Conservation (phyloP, 1,284 basidiomycete species). For the Salmacisia buchloeana region DNA sequence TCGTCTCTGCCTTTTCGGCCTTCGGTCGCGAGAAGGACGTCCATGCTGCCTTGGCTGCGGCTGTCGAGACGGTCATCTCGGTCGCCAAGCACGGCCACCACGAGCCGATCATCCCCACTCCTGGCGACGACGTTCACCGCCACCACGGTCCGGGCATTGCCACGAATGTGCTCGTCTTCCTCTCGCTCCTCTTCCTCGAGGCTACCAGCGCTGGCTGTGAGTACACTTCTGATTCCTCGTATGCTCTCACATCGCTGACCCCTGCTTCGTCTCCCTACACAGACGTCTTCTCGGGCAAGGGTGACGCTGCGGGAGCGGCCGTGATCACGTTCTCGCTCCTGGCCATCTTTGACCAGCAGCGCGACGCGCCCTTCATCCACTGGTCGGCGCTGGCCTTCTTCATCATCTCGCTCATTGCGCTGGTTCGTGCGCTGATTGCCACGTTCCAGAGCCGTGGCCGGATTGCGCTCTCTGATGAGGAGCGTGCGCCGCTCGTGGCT, state of each 20-base stretch:
- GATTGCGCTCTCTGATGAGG: conserved; percentile 63
- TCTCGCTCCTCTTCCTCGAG: conserved; percentile 87
- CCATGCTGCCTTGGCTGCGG: conserved; percentile 36
- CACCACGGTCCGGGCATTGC: conserved; percentile 69
- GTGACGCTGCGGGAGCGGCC: conserved; percentile 79
- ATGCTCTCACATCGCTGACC: background rate
- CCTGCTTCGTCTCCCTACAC: background rate
- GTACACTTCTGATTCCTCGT: background rate
- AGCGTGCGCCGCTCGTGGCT: conserved; percentile 66
- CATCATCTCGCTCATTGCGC: conserved; percentile 75
- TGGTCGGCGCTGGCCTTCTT: conserved; percentile 82
- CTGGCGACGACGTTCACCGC: conserved; percentile 57
- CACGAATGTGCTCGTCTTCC: conserved; percentile 90
- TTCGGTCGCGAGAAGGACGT: conserved; percentile 59
- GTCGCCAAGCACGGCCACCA: conserved; percentile 77
- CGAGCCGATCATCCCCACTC: background rate
- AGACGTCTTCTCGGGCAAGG: conserved; percentile 65
- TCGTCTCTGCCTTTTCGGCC: conserved; percentile 81
- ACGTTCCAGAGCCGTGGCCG: conserved; percentile 55
- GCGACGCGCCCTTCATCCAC: conserved; percentile 65
- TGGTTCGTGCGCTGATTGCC: conserved; percentile 67
- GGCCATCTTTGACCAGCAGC: conserved; percentile 53
- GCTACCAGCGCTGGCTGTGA: conserved; percentile 68
- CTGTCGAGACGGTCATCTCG: conserved; percentile 77
- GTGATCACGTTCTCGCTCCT: conserved; percentile 75